Evolutionary conservation across 225 moss, liverwort and hornwort genomes (phyloP).

Genomic region (Pseudoscleropodium purum): DNA sequence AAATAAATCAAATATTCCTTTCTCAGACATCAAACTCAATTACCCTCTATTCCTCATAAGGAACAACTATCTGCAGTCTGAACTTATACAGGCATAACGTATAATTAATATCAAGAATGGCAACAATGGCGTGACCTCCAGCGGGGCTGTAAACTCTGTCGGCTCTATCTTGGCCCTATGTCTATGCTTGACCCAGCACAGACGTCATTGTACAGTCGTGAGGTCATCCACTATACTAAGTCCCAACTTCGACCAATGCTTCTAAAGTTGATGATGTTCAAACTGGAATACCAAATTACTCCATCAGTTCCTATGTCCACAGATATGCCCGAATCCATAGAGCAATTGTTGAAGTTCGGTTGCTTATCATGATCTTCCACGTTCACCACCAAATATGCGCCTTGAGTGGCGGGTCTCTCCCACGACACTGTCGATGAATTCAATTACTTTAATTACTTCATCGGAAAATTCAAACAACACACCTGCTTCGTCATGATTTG

Average conservation of each 20-base stretch:
- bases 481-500: constrained; percentile 44
- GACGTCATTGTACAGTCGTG: background rate
- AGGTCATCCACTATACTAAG: background rate
- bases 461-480: constrained; percentile 7
- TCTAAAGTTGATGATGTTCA: background rate
- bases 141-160: background rate
- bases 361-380: background rate
- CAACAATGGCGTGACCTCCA: background rate
- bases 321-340: background rate
- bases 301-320: background rate
- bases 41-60: background rate
- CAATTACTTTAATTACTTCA: background rate
- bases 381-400: constrained; percentile 3
- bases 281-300: background rate
- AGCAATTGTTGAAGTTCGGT: background rate
- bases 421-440: background rate
- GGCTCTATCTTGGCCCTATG: background rate
- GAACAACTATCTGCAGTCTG: background rate
- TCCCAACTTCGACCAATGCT: background rate
- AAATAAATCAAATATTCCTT: background rate
- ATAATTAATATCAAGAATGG: background rate
- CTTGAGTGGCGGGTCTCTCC: background rate
- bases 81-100: background rate
- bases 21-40: background rate
- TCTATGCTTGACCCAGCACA: background rate